phyloP scores from a whole-genome alignment of 148 eudicot species.

The Polygonum aviculare region DNA sequence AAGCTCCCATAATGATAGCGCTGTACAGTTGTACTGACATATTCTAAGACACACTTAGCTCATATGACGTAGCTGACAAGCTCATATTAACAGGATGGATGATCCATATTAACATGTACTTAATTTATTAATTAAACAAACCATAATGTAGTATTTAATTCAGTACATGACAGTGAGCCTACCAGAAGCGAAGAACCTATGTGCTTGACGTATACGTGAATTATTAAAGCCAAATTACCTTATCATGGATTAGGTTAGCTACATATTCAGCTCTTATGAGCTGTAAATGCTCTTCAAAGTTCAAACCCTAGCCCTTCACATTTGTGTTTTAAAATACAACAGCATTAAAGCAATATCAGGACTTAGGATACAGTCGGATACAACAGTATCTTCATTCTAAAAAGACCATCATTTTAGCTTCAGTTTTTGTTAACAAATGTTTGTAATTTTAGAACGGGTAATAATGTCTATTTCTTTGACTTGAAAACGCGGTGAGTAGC shows the following conservation, averaged over 20 bases:
- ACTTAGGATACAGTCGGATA: too few relatives aligned
- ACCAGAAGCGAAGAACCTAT: neutral
- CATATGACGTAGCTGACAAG: neutral
- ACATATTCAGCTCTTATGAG: neutral
- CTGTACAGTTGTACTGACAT: constrained; percentile 1
- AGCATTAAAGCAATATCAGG: too few relatives aligned
- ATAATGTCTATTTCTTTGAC: too few relatives aligned
- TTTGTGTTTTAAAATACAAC: neutral
- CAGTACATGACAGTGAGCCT: neutral
- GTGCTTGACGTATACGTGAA: neutral
- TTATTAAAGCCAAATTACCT: neutral
- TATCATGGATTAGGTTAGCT: neutral
- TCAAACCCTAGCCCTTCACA: neutral
- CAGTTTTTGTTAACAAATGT: too few relatives aligned
- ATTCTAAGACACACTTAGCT: constrained; percentile 2
- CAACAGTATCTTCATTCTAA: too few relatives aligned
- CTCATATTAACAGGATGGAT: constrained; percentile 1
- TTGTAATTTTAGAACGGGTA: too few relatives aligned
- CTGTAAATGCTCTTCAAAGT: neutral
- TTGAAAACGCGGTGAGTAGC: too few relatives aligned
- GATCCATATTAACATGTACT: neutral
- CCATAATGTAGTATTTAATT: neutral
- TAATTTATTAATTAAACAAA: neutral
- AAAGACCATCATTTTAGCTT: too few relatives aligned
- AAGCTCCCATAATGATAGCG: neutral